A percentile compares a stretch with the other conserved stretches of the same genome.
These are phyloP conservation scores for Pythium chondricola DNA, from an alignment of 352 stramenopile species.

Conservation along the genomic window DNA sequence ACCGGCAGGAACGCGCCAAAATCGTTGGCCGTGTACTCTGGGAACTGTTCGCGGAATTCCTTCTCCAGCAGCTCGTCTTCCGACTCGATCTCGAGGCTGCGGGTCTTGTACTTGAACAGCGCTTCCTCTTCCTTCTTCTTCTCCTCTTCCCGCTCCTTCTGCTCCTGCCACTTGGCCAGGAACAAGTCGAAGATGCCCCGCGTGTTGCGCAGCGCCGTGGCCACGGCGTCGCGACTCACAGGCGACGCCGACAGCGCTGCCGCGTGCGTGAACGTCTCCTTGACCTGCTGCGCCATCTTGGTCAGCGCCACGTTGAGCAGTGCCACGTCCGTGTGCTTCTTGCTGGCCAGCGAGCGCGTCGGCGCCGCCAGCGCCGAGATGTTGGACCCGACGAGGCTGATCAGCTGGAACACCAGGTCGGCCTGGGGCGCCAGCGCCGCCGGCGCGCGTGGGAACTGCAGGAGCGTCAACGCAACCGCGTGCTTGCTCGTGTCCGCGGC, in stretches of 20 bases:
- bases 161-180: constrained; percentile 78
- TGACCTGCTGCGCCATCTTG: constrained; percentile 69
- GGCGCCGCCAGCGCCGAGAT: constrained; percentile 6
- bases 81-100: constrained; percentile 70
- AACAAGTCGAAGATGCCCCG: constrained; percentile 82
- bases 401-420: constrained; percentile 15
- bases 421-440: neutral
- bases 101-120: constrained; percentile 84
- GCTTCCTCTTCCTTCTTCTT: constrained; percentile 68
- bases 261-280: constrained; percentile 21
- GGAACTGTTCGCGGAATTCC: constrained; percentile 91
- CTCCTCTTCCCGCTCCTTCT: constrained; percentile 70
- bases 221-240: neutral
- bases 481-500: constrained; percentile 44
- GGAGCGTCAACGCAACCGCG: constrained; percentile 38
- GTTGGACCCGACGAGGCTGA: constrained; percentile 19
- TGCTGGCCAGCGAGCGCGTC: constrained; percentile 20
- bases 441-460: constrained; percentile 58
- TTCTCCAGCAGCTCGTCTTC: constrained; percentile 83
- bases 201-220: constrained; percentile 35
- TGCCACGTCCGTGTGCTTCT: constrained; percentile 57
- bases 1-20: constrained; percentile 62
- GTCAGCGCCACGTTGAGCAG: constrained; percentile 60
- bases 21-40: constrained; percentile 80
- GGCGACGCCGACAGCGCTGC: constrained; percentile 21